Percentiles rank a stretch among this genome's conserved stretches.
These are phyloP conservation scores for Pelargonium myrrhifolium DNA, from an alignment of 441 rosid genomes.

Conservation along the genomic window DNA sequence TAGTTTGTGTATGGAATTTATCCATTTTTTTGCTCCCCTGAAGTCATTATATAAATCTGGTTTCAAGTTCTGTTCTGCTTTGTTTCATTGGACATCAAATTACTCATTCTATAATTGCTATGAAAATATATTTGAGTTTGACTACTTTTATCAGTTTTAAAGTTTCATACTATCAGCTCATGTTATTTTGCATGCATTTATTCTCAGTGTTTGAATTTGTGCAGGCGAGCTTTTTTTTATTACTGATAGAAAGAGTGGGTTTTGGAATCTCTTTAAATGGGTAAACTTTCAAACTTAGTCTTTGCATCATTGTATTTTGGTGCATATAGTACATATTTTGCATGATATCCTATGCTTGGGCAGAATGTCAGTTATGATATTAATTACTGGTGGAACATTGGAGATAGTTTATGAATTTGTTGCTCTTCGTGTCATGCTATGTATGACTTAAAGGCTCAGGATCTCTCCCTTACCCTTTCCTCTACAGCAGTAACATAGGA, in stretches of 20 bases:
- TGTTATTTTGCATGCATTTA: slow-evolving; percentile 12
- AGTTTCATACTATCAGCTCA: slow-evolving; percentile 1
- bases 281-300: slow-evolving; percentile 28
- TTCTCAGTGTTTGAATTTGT: slow-evolving; percentile 13
- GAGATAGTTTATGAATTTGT: not conserved
- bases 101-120: not conserved
- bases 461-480: no score
- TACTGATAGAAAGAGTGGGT: slow-evolving; percentile 69
- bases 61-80: no score
- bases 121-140: slow-evolving; percentile 7
- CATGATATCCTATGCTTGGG: not conserved
- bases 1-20: slow-evolving; percentile 5
- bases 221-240: slow-evolving; percentile 85
- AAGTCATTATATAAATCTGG: not conserved
- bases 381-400: not conserved
- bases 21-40: not conserved
- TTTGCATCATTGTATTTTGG: not conserved
- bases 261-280: slow-evolving; percentile 92
- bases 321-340: not conserved
- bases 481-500: no score
- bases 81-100: slow-evolving; percentile 1
- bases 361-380: not conserved
- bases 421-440: not conserved
- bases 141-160: not conserved
- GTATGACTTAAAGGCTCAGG: no score